Percentiles rank a stretch among this genome's conserved stretches.
Conservation (phyloP, 2,329 filamentous ascomycete species). For the Hypoxylon sp. region DNA sequence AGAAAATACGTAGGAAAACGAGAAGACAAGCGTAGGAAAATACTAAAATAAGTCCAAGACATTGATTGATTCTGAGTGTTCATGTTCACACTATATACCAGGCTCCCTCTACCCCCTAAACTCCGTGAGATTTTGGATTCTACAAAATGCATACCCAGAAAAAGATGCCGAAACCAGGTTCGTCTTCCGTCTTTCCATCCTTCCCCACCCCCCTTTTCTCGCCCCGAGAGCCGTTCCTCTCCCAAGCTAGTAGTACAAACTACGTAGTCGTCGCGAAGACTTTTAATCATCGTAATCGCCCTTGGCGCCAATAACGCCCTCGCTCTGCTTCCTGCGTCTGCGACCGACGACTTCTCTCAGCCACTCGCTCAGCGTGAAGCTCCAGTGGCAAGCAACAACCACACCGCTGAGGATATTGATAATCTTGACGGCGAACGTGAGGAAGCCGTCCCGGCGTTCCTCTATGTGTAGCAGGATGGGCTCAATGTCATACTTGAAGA, state of each 20-base stretch:
- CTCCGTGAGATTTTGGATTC: constrained; percentile 17
- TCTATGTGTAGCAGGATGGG: constrained; percentile 89
- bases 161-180: constrained; percentile 18
- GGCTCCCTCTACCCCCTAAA: constrained; percentile 10
- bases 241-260: constrained; percentile 23
- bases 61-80: constrained; percentile 11
- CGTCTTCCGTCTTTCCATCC: constrained; percentile 6
- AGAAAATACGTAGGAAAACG: too few species aligned
- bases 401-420: constrained; percentile 94
- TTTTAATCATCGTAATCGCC: constrained; percentile 53
- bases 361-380: constrained; percentile 89
- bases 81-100: constrained; percentile 25
- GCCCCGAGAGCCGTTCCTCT: not conserved
- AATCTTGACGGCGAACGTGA: constrained; percentile 83
- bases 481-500: constrained; percentile 99
- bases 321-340: constrained; percentile 62
- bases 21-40: not conserved
- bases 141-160: constrained; percentile 27
- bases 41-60: not conserved
- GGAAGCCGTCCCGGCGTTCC: constrained; percentile 82
- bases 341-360: constrained; percentile 68
- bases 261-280: not conserved
- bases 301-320: constrained; percentile 68
- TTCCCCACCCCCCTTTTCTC: constrained; percentile 4
- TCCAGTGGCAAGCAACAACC: constrained; percentile 93